Evolutionary conservation across 192 early-diverging fungal genomes (phyloP), one percentile per base, ranked within the genome.

Genomic region (Coemansia sp.): DNA sequence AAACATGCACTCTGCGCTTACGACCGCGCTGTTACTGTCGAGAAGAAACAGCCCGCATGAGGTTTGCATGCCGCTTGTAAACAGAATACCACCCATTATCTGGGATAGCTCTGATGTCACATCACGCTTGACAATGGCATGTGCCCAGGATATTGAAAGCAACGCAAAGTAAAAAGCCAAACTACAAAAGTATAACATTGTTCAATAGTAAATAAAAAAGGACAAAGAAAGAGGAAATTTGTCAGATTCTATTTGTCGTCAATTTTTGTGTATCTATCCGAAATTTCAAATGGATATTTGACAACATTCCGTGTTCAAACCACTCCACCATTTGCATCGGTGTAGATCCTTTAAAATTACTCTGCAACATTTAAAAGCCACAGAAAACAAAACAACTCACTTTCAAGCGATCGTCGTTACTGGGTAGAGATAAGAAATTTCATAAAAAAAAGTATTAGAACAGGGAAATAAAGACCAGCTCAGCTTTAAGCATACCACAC

Each of bases 31-130:
- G 11, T 53, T 37, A 49, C 47, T 59, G 27, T 70, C 50, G 5
- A 64, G 24, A 3, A 59, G 56, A 4, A 53, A 27, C 15, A 70
- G 24, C 35, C 53, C 49, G 50, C 68, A 70, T 12, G 38, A 53
- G 3, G 68, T 70, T 14, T 41, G 56, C 24, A 39, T 59, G 5
- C 62, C 62, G 22, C 58, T 58, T 25, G 57, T 52, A 12, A 53
- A 37, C 15, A 70, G 25, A n/a, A 70, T 19, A 7, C 59, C 68
- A 21, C 57, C 57, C 41, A 45, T n/a, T 45, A 45, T 45, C 5
- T 45, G 11, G 15, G 15, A 45, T n/a, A 45, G 14, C 41, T 15
- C 15, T 45, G 41, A n/a, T 12, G 15, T 45, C 41, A 35, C 32
- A 3, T 57, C 38, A 0, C 56, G 38, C 29, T n/a, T 21, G 15